Conservation (phyloP, 2,329 filamentous ascomycete genomes). For the Alternaria panax region DNA sequence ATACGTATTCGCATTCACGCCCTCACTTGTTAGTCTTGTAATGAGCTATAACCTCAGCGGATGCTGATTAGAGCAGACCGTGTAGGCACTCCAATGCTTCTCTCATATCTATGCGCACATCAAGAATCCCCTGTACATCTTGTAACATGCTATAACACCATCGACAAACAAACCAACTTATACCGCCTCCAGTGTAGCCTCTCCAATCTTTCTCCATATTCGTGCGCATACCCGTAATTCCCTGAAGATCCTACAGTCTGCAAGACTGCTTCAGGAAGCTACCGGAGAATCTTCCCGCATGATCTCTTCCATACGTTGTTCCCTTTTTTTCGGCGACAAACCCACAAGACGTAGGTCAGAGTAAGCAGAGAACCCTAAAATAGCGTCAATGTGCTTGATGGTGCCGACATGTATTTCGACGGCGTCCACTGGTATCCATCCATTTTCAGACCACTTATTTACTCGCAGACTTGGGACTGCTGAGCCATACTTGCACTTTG, state of each 20-base stretch:
- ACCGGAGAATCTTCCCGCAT: not conserved
- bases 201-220: accelerated
- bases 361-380: not conserved
- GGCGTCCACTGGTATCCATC: not conserved
- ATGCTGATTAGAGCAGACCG: not conserved
- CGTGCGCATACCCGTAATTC: not conserved
- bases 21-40: not conserved
- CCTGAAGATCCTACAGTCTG: not conserved
- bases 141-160: too few relatives aligned
- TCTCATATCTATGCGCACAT: too few relatives aligned
- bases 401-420: not conserved
- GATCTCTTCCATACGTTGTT: not conserved
- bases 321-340: not conserved
- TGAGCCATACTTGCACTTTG: not conserved
- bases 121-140: too few relatives aligned
- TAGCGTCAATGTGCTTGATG: not conserved
- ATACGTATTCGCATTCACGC: not conserved
- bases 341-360: not conserved
- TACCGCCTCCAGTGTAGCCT: not conserved
- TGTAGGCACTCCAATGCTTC: not conserved
- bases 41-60: not conserved
- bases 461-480: not conserved
- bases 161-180: too few relatives aligned
- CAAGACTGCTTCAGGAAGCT: accelerated
- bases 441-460: too few relatives aligned